phyloP scores from a whole-genome alignment of 164 flowering plant genomes.

The Aristolochia californica region DNA sequence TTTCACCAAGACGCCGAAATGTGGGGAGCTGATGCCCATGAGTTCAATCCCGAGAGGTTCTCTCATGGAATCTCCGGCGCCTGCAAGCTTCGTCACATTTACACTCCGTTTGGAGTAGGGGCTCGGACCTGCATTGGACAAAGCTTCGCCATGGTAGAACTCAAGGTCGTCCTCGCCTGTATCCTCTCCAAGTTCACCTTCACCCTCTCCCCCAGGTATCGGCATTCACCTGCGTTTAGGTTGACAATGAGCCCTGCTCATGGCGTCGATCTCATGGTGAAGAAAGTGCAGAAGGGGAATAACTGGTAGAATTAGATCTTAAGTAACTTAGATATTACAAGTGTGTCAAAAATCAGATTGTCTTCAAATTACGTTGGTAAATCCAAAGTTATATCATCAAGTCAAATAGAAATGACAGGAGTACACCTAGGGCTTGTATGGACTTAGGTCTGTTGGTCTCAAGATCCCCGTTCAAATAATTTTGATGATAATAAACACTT shows the following conservation, averaged over 20 bases:
- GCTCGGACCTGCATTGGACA: conserved; percentile 8
- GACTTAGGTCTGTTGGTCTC: no score
- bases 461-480: no score
- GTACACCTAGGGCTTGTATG: no score
- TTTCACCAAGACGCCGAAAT: conserved; percentile 10
- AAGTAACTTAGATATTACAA: no score
- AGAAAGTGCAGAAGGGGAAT: neutral
- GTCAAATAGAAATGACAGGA: no score
- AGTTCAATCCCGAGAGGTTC: conserved; percentile 15
- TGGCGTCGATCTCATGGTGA: neutral
- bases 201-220: conserved; percentile 16
- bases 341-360: no score
- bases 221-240: conserved; percentile 14
- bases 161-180: conserved; percentile 7
- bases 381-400: no score
- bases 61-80: conserved; percentile 9
- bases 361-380: no score
- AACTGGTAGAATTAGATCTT: no score
- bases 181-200: conserved; percentile 9
- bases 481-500: no score
- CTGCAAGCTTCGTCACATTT: conserved; percentile 11
- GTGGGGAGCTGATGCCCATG: conserved; percentile 16
- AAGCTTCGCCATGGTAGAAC: conserved; percentile 9
- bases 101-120: conserved; percentile 13
- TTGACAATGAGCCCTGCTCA: conserved; percentile 1